phyloP scores from a whole-genome alignment of 2,329 filamentous ascomycete genomes.

The Pseudogymnoascus pannorum region DNA sequence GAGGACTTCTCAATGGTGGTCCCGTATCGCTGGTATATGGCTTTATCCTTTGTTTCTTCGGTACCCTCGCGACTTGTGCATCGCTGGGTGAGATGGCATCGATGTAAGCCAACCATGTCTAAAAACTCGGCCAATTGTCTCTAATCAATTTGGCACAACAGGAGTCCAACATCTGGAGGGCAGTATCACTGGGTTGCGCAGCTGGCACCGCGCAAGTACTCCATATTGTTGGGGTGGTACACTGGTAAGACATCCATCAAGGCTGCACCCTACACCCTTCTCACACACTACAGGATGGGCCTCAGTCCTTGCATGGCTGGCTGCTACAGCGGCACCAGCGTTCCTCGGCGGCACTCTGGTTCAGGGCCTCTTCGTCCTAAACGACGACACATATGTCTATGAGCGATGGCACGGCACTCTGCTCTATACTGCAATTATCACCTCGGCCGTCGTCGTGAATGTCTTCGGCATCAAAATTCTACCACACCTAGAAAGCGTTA shows the following conservation, averaged over 20 bases:
- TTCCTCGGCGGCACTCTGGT: conserved; percentile 41
- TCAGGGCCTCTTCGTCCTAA: conserved; percentile 37
- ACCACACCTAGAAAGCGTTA: conserved; percentile 39
- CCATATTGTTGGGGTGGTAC: conserved; percentile 46
- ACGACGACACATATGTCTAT: conserved; percentile 32
- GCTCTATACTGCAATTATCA: conserved; percentile 39
- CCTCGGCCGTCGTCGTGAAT: conserved; percentile 43
- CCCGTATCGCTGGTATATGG: conserved; percentile 45
- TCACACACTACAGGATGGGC: conserved; percentile 38
- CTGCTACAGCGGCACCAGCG: conserved; percentile 29
- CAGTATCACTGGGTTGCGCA: conserved; percentile 54
- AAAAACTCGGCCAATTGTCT: conserved; percentile 19
- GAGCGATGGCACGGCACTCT: conserved; percentile 42
- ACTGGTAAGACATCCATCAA: conserved; percentile 8
- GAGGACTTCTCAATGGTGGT: conserved; percentile 36
- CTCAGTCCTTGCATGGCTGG: conserved; percentile 39
- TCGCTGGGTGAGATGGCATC: conserved; percentile 32
- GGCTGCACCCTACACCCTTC: neutral
- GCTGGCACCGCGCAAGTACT: conserved; percentile 39
- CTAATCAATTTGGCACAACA: conserved; percentile 2
- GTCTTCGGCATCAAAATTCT: conserved; percentile 39
- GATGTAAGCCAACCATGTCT: neutral
- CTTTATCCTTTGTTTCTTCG: conserved; percentile 40
- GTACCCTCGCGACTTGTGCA: conserved; percentile 36
- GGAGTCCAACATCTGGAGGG: conserved; percentile 35